phyloP scores from a whole-genome alignment of 495 filamentous ascomycete species.

The Polyplosphaeria fusca region DNA sequence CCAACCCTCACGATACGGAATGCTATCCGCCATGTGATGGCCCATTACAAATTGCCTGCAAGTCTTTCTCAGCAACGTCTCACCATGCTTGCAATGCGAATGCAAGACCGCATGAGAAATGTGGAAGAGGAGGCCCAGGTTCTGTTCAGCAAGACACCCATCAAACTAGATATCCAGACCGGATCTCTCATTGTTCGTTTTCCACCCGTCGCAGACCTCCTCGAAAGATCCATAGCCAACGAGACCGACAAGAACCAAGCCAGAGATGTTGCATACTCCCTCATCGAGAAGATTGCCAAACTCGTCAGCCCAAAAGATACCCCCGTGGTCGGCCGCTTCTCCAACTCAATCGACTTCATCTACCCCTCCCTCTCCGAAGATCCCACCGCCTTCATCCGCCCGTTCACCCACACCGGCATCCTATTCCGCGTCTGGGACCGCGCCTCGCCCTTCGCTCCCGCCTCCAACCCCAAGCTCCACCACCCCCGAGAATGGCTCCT shows the following conservation, averaged over 20 bases:
- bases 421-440: neutral
- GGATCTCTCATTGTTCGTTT: slow-evolving; percentile 27
- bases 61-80: slow-evolving; percentile 67
- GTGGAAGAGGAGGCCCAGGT: slow-evolving; percentile 32
- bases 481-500: slow-evolving; percentile 33
- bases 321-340: neutral
- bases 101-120: slow-evolving; percentile 37
- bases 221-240: slow-evolving; percentile 10
- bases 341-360: slow-evolving; percentile 1
- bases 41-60: slow-evolving; percentile 57
- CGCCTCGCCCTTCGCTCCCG: neutral
- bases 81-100: slow-evolving; percentile 50
- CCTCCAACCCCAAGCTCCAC: neutral
- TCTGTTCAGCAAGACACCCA: slow-evolving; percentile 16
- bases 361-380: slow-evolving; percentile 4
- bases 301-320: slow-evolving; percentile 5
- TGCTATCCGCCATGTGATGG: slow-evolving; percentile 63
- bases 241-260: slow-evolving; percentile 11
- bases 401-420: slow-evolving; percentile 16
- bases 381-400: neutral
- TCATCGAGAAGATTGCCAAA: slow-evolving; percentile 6
- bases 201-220: slow-evolving; percentile 1
- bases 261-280: slow-evolving; percentile 9
- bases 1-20: slow-evolving; percentile 75
- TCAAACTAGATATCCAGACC: slow-evolving; percentile 18